A percentile compares a stretch with the other conserved stretches of the same genome.
Conservation (phyloP, 768 basidiomycete genomes). For the Trametes cinnabarina region DNA sequence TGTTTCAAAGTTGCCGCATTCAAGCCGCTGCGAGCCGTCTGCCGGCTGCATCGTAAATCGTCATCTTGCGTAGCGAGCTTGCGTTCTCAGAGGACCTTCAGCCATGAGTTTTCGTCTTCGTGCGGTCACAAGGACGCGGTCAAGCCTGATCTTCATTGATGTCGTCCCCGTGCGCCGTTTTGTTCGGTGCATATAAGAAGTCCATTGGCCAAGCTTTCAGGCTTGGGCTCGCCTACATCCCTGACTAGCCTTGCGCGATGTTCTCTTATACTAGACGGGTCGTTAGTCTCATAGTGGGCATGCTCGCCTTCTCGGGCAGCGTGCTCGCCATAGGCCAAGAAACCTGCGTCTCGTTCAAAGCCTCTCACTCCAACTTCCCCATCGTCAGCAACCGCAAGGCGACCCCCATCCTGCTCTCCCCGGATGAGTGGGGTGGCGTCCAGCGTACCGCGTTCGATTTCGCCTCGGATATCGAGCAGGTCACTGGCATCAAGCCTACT, state of each 20-base stretch:
- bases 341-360: constrained; percentile 46
- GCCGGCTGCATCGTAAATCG: not conserved
- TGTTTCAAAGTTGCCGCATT: not conserved
- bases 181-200: not conserved
- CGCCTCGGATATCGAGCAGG: constrained; percentile 56
- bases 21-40: too few relatives aligned
- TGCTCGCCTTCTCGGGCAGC: constrained; percentile 18
- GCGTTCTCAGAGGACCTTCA: not conserved
- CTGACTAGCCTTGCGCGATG: not conserved
- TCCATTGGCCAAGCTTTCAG: not conserved
- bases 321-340: constrained; percentile 49
- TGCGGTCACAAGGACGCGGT: not conserved
- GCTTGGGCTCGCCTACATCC: not conserved
- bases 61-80: not conserved
- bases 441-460: constrained; percentile 61
- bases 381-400: constrained; percentile 46
- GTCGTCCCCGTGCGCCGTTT: not conserved
- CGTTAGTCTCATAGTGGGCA: constrained; percentile 9
- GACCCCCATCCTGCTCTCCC: constrained; percentile 48
- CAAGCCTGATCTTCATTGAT: not conserved
- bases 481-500: constrained; percentile 51
- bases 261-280: not conserved
- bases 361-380: constrained; percentile 35
- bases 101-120: not conserved
- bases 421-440: constrained; percentile 65